Conservation (phyloP, 1,284 basidiomycete species). For the Sporisorium sorghi region DNA sequence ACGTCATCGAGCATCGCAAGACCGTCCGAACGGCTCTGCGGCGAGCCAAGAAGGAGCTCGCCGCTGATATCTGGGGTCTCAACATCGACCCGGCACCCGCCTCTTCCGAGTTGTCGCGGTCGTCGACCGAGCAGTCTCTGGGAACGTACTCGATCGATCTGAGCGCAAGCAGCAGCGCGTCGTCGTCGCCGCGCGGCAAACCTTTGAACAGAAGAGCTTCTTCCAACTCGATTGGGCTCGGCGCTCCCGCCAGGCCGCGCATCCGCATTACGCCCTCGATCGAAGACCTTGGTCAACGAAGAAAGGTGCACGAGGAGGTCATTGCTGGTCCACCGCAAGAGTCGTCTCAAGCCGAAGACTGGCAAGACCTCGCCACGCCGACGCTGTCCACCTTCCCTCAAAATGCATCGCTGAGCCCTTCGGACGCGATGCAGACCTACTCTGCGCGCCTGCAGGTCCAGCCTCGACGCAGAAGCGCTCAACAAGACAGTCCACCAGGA, state of each 20-base stretch:
- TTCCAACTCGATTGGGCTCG: slow-evolving; percentile 26
- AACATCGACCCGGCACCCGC: slow-evolving; percentile 17
- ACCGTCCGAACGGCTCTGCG: slow-evolving; percentile 52
- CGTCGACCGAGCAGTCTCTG: slow-evolving; percentile 41
- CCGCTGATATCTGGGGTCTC: slow-evolving; percentile 22
- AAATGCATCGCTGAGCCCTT: slow-evolving; percentile 30
- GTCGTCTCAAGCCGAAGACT: slow-evolving; percentile 13
- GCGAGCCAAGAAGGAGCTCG: slow-evolving; percentile 37
- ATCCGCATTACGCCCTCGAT: slow-evolving; percentile 64
- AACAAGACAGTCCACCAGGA: neutral
- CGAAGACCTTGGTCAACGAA: slow-evolving; percentile 54
- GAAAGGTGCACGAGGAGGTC: slow-evolving; percentile 39
- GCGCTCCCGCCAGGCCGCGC: slow-evolving; percentile 37
- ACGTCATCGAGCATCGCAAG: slow-evolving; percentile 56
- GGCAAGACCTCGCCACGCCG: slow-evolving; percentile 32
- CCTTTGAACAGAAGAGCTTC: slow-evolving; percentile 26
- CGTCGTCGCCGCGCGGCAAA: slow-evolving; percentile 37
- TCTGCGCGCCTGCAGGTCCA: slow-evolving; percentile 1
- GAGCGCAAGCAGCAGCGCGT: slow-evolving; percentile 33
- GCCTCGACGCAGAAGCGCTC: neutral
- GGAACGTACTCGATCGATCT: slow-evolving; percentile 48
- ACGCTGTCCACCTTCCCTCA: slow-evolving; percentile 8
- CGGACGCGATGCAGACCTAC: slow-evolving; percentile 30
- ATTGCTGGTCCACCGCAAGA: slow-evolving; percentile 18
- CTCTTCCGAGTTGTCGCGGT: slow-evolving; percentile 28